Conservation (phyloP, 202 grass and related monocot species). For the Panicum virgatum region DNA sequence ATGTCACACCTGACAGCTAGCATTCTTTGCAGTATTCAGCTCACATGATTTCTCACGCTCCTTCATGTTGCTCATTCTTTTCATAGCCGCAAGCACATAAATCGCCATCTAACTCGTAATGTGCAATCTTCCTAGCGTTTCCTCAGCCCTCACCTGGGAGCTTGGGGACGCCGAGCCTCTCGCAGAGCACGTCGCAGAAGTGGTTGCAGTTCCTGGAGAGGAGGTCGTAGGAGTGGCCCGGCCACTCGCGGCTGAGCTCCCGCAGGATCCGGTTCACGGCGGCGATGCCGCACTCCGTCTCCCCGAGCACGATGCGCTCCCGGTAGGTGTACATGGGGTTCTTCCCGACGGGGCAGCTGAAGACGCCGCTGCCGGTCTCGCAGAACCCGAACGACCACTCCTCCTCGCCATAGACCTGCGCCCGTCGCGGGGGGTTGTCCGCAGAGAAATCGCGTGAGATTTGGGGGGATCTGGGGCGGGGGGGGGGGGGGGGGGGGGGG, state of each 20-base stretch:
- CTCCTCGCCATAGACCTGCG: conserved; percentile 92
- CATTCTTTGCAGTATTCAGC: neutral
- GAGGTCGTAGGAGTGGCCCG: conserved; percentile 81
- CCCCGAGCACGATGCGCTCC: conserved; percentile 83
- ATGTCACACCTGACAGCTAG: neutral
- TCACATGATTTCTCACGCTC: neutral
- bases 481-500: no score
- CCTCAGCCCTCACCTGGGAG: conserved; percentile 59
- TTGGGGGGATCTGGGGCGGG: conserved; percentile 37
- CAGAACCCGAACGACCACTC: conserved; percentile 99
- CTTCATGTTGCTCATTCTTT: neutral
- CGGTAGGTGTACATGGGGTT: conserved; percentile 99
- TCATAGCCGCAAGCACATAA: neutral
- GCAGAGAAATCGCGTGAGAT: neutral
- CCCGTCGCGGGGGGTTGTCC: conserved; percentile 31
- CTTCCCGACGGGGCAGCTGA: conserved; percentile 81
- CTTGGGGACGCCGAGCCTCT: conserved; percentile 73
- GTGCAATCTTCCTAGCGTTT: neutral
- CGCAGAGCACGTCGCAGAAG: conserved; percentile 92
- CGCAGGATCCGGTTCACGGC: conserved; percentile 81
- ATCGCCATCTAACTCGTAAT: neutral
- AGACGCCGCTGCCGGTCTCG: conserved; percentile 85
- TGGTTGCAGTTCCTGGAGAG: conserved; percentile 98
- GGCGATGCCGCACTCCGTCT: conserved; percentile 70
- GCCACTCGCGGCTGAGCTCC: conserved; percentile 77